These are phyloP conservation scores for Alternaria arborescens DNA, from an alignment of 2,329 filamentous ascomycete genomes.

Conservation along the genomic window DNA sequence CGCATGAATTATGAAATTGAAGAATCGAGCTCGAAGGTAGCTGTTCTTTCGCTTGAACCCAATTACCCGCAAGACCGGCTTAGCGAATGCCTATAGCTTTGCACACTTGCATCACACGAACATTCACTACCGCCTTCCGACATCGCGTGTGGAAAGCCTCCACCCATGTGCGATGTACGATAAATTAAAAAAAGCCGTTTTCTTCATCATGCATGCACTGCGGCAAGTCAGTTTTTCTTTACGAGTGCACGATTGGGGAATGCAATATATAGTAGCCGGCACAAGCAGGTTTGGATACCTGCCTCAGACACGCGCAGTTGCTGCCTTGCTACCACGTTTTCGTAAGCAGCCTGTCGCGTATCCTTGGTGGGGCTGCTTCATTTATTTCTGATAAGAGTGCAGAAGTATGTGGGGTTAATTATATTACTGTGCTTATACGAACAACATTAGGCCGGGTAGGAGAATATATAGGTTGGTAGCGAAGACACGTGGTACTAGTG, in stretches of 20 bases:
- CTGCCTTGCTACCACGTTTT: not conserved
- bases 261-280: not conserved
- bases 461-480: not conserved
- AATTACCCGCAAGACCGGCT: not conserved
- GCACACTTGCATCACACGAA: not conserved
- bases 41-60: not conserved
- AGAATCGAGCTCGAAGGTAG: not conserved
- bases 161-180: not conserved
- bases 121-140: not conserved
- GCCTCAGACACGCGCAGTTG: not conserved
- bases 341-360: not conserved
- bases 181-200: not conserved
- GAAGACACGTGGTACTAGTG: not conserved
- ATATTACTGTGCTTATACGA: conserved; percentile 1
- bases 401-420: not conserved
- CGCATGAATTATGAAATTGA: not conserved
- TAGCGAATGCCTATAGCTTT: not conserved
- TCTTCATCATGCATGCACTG: not conserved
- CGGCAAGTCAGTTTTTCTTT: not conserved
- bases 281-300: conserved; percentile 1
- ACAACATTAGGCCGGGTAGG: not conserved
- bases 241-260: not conserved
- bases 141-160: too few species aligned
- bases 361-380: not conserved
- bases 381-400: not conserved